Percentiles rank a stretch among this genome's conserved stretches.
These are phyloP conservation scores for Agapanthus africanus DNA, from an alignment of 106 monocot genomes.

Conservation along the genomic window DNA sequence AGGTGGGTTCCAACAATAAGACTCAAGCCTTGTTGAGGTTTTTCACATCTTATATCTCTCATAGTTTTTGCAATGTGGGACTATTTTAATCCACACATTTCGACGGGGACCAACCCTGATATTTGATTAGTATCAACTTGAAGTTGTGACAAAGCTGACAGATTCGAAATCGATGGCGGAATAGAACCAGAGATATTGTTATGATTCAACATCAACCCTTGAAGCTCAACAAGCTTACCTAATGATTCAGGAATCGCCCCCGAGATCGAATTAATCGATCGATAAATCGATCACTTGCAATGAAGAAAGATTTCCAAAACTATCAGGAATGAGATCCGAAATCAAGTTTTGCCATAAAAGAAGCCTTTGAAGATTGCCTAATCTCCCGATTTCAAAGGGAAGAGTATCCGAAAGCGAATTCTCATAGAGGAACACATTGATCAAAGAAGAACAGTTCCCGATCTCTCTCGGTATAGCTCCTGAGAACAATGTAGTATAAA, in stretches of 20 bases:
- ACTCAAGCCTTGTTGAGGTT: too few species aligned
- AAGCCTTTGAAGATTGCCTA: constrained; percentile 52
- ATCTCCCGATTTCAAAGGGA: constrained; percentile 53
- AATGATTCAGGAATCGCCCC: constrained; percentile 65
- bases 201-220: constrained; percentile 86
- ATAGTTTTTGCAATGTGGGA: too few species aligned
- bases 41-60: too few species aligned
- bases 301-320: constrained; percentile 54
- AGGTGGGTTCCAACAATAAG: too few species aligned
- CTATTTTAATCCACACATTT: constrained; percentile 1
- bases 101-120: constrained; percentile 63
- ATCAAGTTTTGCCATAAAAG: constrained; percentile 89
- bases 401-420: constrained; percentile 67
- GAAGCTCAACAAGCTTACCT: constrained; percentile 33
- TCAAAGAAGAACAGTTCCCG: constrained; percentile 57
- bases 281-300: constrained; percentile 75
- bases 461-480: constrained; percentile 81
- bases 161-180: constrained; percentile 50
- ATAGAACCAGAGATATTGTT: constrained; percentile 91
- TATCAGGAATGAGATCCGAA: constrained; percentile 53
- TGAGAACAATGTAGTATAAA: constrained; percentile 75
- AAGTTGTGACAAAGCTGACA: constrained; percentile 50
- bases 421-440: constrained; percentile 82
- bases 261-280: constrained; percentile 92
- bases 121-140: constrained; percentile 80